Base-by-base conservation (phyloP, 345 rosid species). In the Aquilaria yunnanensis region DNA sequence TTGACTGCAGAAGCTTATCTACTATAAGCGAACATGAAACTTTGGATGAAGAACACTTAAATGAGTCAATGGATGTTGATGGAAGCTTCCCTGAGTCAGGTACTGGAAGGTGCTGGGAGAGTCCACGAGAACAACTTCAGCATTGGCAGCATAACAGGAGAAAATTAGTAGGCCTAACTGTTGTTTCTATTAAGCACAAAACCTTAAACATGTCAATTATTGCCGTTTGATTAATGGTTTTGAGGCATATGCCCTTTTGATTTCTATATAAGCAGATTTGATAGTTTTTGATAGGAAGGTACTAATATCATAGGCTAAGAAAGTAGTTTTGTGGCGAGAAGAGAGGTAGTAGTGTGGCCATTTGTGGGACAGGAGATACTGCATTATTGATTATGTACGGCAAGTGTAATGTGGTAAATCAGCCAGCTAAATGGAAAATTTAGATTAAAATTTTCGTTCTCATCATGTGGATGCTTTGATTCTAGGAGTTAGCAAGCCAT, bases 141-240 rank as follows among this genome's bases (percentile, higher is more conserved):
- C 98, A 92, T 68, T 92, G 98, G 98, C 96, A 92, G 78, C 87
- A 89, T 87, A 92, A 92, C 78, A 81, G 98, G 72, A 87, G 98
- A 77, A 92, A 84, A 71, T 77, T 92, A 80, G 98, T 92, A 80
- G 23, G 86, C 51, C 47, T 63, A 12, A 13, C 29, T 49, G 14
- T 52, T 50, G 2, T 60, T 23, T 23, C 23, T 23, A 23, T 23
- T 23, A 23, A 23, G 23, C 1, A 23, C 23, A 23, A 23, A 23
- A 23, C 23, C 23, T 23, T 23, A 23, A 23, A 23, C 23, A 23
- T 23, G 1, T 23, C 23, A 23, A 23, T 23, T 23, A 23, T 23
- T 23, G 31, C 49, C 52, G 9, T 49, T 65, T 3, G 33, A 45
- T 14, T 62, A 47, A 14, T 53, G 29, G 2, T 23, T 23, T 23